Evolutionary conservation across 2,329 filamentous ascomycete genomes (phyloP).

Genomic region (Anisogramma anomala): DNA sequence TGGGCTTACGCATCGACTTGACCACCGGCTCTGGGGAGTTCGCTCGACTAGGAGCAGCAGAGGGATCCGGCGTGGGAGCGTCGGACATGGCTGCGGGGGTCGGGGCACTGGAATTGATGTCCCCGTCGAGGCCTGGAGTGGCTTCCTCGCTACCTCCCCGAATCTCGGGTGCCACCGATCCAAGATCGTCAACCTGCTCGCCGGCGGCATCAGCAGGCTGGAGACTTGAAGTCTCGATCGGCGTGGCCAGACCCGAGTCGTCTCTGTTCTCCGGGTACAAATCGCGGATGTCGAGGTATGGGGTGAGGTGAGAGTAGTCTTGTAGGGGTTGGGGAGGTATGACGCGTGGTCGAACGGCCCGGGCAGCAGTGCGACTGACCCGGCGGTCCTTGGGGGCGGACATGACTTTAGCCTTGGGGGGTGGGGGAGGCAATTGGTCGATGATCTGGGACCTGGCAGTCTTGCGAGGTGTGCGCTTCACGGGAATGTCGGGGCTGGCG

Average conservation of each 20-base stretch:
- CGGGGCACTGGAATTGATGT: conserved; percentile 10
- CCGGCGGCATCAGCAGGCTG: conserved; percentile 8
- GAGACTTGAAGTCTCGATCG: conserved; percentile 7
- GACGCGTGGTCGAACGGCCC: conserved; percentile 6
- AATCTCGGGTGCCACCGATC: conserved; percentile 6
- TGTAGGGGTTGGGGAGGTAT: conserved; percentile 5
- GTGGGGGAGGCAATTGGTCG: conserved; percentile 8
- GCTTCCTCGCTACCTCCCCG: conserved; percentile 6
- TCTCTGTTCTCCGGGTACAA: conserved; percentile 9
- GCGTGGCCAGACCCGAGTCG: conserved; percentile 8
- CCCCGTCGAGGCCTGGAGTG: conserved; percentile 6
- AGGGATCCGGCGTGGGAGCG: conserved; percentile 9
- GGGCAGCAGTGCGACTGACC: neutral
- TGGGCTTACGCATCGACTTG: conserved; percentile 12
- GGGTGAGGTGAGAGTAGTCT: conserved; percentile 11
- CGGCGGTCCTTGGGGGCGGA: conserved; percentile 1
- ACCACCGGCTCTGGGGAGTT: conserved; percentile 9
- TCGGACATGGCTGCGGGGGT: conserved; percentile 18
- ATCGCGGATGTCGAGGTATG: conserved; percentile 8
- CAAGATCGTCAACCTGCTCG: conserved; percentile 6
- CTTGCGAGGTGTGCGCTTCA: conserved; percentile 11
- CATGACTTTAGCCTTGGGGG: neutral
- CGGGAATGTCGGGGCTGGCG: conserved; percentile 7
- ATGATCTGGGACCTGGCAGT: conserved; percentile 10
- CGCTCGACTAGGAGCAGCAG: conserved; percentile 10